These are phyloP conservation scores for Fragaria nilgerrensis DNA, from an alignment of 306 rosid genomes.

Conservation along the genomic window DNA sequence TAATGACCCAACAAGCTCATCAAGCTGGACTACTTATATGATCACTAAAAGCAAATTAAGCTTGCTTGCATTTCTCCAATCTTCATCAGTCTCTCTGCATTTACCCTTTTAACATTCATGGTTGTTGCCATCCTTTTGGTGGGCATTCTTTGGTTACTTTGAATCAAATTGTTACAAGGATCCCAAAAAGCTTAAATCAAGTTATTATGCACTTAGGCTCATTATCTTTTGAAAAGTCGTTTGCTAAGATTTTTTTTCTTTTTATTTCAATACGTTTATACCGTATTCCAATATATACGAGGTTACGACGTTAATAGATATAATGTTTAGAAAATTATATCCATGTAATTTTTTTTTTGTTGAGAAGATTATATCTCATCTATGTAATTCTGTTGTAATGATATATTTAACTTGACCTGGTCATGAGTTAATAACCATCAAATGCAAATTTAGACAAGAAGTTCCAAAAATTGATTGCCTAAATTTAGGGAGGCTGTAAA, in stretches of 20 bases:
- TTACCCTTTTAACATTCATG: neutral
- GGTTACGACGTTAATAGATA: too few relatives aligned
- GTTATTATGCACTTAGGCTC: neutral
- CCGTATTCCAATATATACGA: too few relatives aligned
- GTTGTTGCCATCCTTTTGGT: neutral
- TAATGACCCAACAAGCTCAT: neutral
- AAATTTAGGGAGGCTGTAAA: neutral
- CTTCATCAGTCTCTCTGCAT: neutral
- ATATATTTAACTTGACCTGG: conserved; percentile 1
- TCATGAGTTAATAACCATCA: neutral
- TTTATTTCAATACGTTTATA: neutral
- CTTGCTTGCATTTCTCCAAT: neutral
- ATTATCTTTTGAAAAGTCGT: too few relatives aligned
- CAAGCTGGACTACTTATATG: neutral
- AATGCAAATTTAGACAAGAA: conserved; percentile 13
- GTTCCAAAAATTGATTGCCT: conserved; percentile 8
- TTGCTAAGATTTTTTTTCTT: too few relatives aligned
- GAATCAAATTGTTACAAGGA: neutral
- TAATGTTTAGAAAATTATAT: too few relatives aligned
- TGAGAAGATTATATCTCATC: too few relatives aligned
- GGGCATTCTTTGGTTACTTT: neutral
- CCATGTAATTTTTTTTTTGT: too few relatives aligned
- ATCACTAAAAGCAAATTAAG: neutral
- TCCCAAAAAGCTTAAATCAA: neutral
- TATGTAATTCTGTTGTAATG: too few relatives aligned